Conservation (phyloP, 345 rosid genomes). For the sweet orange (Citrus sinensis) region DVS_A1.0 CM039164.1:26905001-26905500, state of each 20-base stretch:
- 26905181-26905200: not conserved
- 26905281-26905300: not conserved
- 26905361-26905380: slow-evolving; percentile 97
- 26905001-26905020: not conserved
- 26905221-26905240: slow-evolving; percentile 10
- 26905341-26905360: slow-evolving; percentile 76
- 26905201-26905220: not conserved
- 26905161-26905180: not conserved
- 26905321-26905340: slow-evolving; percentile 25
- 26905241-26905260: slow-evolving; percentile 2
- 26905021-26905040: not conserved
- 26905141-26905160: not conserved
- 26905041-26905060: not conserved
- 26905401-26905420: slow-evolving; percentile 60
- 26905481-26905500: not conserved
- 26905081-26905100: not conserved
- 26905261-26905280: not conserved
- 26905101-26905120: not conserved
- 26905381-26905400: slow-evolving; percentile 99
- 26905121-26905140: not conserved
- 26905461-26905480: slow-evolving; percentile 13
- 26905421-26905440: not conserved
- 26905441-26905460: not conserved
- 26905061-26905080: not conserved
- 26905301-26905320: not conserved